phyloP scores from a whole-genome alignment of 306 rosid genomes.

The Quercus robur region DNA sequence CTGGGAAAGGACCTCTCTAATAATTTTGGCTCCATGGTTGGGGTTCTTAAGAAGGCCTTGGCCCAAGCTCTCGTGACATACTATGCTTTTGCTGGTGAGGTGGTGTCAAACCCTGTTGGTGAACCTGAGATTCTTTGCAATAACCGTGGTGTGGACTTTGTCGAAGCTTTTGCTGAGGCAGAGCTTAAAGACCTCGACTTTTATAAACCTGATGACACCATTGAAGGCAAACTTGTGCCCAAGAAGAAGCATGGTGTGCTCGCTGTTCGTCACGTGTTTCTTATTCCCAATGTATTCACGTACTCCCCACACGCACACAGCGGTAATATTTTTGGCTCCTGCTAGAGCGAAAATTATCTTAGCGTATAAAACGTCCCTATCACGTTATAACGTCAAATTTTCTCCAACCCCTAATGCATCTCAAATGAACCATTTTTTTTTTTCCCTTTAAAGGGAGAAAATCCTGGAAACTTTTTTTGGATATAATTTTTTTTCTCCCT shows the following conservation, averaged over 20 bases:
- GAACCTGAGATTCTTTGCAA: constrained; percentile 78
- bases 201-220: constrained; percentile 49
- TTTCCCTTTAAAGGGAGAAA: no score
- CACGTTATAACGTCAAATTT: no score
- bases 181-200: constrained; percentile 50
- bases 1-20: background rate
- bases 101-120: constrained; percentile 39
- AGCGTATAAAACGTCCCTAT: no score
- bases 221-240: constrained; percentile 67
- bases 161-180: constrained; percentile 57
- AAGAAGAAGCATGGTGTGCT: constrained; percentile 60
- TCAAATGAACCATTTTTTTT: no score
- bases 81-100: constrained; percentile 65
- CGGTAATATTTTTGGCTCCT: no score
- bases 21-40: constrained; percentile 31
- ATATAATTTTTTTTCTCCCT: no score
- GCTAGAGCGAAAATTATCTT: no score
- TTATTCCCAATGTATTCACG: no score
- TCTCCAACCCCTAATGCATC: no score
- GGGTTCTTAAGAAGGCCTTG: constrained; percentile 45
- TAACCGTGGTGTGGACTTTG: constrained; percentile 79
- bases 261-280: constrained; percentile 28
- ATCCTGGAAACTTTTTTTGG: no score
- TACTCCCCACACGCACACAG: no score
- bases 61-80: constrained; percentile 44